Conservation (phyloP, 2,329 filamentous ascomycete species). For the Cucurbitaria berberidis region DNA sequence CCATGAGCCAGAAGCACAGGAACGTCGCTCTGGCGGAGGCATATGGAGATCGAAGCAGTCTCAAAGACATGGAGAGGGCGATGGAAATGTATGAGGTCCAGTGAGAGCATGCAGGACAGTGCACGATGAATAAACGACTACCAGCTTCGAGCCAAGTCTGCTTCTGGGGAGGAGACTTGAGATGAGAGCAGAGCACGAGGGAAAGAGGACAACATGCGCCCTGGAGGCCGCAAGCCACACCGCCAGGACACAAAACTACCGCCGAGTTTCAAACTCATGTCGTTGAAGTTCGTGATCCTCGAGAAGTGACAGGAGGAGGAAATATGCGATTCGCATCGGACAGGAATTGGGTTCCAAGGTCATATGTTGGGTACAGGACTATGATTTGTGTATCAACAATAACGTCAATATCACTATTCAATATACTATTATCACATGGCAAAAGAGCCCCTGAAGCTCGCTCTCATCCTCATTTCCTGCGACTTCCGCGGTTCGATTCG, state of each 20-base stretch:
- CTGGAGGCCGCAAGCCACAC: slow-evolving; percentile 18
- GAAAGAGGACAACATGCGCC: slow-evolving; percentile 9
- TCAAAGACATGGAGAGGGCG: slow-evolving; percentile 54
- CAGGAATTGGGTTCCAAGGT: neutral
- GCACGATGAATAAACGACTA: slow-evolving; percentile 1
- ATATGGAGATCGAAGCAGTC: slow-evolving; percentile 53
- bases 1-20: slow-evolving; percentile 39
- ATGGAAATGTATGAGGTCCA: slow-evolving; percentile 53
- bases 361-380: neutral
- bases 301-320: slow-evolving; percentile 13
- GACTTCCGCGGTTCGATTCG: neutral
- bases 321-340: slow-evolving; percentile 5
- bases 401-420: neutral
- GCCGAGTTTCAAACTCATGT: neutral
- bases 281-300: slow-evolving; percentile 7
- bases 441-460: too few species aligned
- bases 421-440: neutral
- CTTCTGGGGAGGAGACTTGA: slow-evolving; percentile 1
- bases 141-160: slow-evolving; percentile 14
- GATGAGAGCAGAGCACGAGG: neutral
- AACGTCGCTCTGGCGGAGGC: slow-evolving; percentile 54
- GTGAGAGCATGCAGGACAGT: slow-evolving; percentile 26
- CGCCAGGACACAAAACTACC: slow-evolving; percentile 11
- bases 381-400: neutral
- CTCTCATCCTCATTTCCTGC: neutral